phyloP scores from a whole-genome alignment of 2,329 filamentous ascomycete species.

The Aspergillus fumigatiaffinis region DNA sequence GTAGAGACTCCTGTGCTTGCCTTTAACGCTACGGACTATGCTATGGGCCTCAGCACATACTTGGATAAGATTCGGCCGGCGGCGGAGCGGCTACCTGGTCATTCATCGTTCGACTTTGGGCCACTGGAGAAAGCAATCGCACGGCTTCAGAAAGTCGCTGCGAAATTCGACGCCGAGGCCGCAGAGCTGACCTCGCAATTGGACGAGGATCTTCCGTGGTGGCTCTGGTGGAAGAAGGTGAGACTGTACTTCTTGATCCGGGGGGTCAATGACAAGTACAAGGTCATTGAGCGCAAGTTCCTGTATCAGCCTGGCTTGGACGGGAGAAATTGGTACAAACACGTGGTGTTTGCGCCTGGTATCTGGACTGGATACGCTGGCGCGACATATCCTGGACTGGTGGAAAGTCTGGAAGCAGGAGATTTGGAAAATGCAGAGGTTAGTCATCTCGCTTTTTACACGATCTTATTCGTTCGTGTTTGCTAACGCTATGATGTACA shows the following conservation, averaged over 20 bases:
- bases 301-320: conserved; percentile 73
- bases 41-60: conserved; percentile 49
- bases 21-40: conserved; percentile 64
- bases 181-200: conserved; percentile 47
- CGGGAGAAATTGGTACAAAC: conserved; percentile 83
- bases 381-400: conserved; percentile 61
- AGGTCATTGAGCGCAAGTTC: conserved; percentile 76
- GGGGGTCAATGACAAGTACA: conserved; percentile 74
- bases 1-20: conserved; percentile 60
- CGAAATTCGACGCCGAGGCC: conserved; percentile 51
- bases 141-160: conserved; percentile 47
- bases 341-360: conserved; percentile 88
- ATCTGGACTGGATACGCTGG: conserved; percentile 89
- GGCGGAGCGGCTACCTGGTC: conserved; percentile 21
- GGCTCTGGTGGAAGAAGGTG: conserved; percentile 67
- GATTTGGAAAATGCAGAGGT: conserved; percentile 50
- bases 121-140: conserved; percentile 48
- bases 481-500: conserved; percentile 13
- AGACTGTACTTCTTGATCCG: conserved; percentile 61
- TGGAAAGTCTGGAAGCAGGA: conserved; percentile 56
- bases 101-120: conserved; percentile 38
- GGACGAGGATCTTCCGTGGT: conserved; percentile 65
- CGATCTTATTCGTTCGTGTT: neutral
- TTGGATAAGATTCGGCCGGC: conserved; percentile 30
- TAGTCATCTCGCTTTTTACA: conserved; percentile 26